Base-by-base conservation (phyloP, 176 grass and related monocot species). In the barley (Hordeum vulgare) region DNA sequence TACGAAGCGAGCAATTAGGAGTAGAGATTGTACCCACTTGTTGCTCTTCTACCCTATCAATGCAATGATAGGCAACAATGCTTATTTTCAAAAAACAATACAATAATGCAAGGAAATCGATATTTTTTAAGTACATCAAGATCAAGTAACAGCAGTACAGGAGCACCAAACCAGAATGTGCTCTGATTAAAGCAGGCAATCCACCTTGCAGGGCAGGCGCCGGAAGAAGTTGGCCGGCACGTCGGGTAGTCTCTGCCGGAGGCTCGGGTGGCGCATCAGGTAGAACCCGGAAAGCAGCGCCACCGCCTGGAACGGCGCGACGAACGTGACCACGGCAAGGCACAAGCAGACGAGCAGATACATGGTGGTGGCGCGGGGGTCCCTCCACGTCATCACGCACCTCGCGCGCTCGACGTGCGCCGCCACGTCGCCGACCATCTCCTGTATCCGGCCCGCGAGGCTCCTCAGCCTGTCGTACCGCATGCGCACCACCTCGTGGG, bases 381-480 rank as follows among this genome's bases (percentile, higher is more conserved):
- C 93, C 20, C 93, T 69, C 93, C 93, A 95, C 3, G 53, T 66
- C 89, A 90, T 83, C 23, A 78, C 70, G 13, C 88, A 87, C 58
- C 84, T 80, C 18, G 70, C 80, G 6, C 90, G 81, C 85, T 95
- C 93, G 21, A 80, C 88, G 41, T 92, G 93, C 23, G 69, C 51
- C 49, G 93, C 85, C 8, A 95, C 39, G 89, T 95, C 88, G 23
- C 93, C 93, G 40, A 86, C 83, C 62, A 95, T 91, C 80, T 91
- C 86, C 67, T 95, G 93, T 84, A 95, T 95, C 82, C 93, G 78
- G 36, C 85, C 90, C 0, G 75, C 88, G 35, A 95, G 77, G 61
- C 93, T 95, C 80, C 93, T 81, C 26, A 95, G 85, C 82, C 88
- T 86, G 78, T 95, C 93, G 57, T 95, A 95, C 17, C 93, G 64